Conservation (phyloP, 352 stramenopile species). For the Pythium grandisporangium region DNA sequence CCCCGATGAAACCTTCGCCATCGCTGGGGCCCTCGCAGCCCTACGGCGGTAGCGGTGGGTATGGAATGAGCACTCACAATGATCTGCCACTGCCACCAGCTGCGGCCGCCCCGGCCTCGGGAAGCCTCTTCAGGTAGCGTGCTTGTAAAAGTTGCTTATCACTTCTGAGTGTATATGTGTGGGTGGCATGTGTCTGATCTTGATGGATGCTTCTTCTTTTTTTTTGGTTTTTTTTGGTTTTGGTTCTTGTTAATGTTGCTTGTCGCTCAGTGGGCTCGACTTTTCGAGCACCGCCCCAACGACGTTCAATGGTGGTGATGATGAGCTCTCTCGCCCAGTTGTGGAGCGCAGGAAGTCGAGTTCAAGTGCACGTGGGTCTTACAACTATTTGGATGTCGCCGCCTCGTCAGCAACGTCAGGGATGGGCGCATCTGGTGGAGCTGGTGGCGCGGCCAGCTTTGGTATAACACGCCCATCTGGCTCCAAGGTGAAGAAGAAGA, state of each 20-base stretch:
- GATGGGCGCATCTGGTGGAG: too few relatives aligned
- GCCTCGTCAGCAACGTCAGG: constrained; percentile 6
- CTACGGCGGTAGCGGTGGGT: constrained; percentile 9
- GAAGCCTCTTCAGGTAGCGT: constrained; percentile 10
- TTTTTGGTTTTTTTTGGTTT: too few relatives aligned
- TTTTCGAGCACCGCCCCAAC: not conserved
- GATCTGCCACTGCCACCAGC: not conserved
- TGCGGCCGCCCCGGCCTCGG: constrained; percentile 6
- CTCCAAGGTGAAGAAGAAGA: constrained; percentile 71
- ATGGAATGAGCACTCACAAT: not conserved
- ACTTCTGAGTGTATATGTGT: too few relatives aligned
- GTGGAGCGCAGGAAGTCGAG: constrained; percentile 9
- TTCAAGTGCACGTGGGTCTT: constrained; percentile 16
- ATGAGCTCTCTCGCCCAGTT: constrained; percentile 6
- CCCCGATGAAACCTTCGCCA: constrained; percentile 6
- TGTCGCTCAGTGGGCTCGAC: constrained; percentile 10
- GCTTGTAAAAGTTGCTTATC: too few relatives aligned
- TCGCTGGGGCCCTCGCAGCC: too few relatives aligned
- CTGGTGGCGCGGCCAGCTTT: not conserved
- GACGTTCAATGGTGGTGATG: constrained; percentile 3
- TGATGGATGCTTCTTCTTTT: too few relatives aligned
- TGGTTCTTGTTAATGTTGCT: too few relatives aligned
- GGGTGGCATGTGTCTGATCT: too few relatives aligned
- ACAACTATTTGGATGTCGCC: constrained; percentile 58
- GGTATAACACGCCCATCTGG: constrained; percentile 5